These are phyloP conservation scores for Sporothrix luriei DNA, from an alignment of 2,329 filamentous ascomycete genomes.

Conservation along the genomic window DNA sequence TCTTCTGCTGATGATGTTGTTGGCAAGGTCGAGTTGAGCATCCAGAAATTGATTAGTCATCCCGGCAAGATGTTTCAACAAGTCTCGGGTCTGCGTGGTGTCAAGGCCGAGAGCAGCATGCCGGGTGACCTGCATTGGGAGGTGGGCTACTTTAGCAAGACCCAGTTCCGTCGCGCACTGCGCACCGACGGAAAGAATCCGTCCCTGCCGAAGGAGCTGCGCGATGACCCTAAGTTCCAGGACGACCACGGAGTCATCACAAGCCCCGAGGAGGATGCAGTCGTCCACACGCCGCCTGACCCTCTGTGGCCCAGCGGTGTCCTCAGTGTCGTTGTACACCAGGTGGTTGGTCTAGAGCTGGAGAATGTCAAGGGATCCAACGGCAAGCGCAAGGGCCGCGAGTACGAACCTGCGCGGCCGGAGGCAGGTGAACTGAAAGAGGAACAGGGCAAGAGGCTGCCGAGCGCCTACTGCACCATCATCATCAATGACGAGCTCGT, in stretches of 20 bases:
- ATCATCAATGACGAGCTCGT: slow-evolving; percentile 82
- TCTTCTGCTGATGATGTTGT: slow-evolving; percentile 93
- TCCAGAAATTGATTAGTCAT: slow-evolving; percentile 93
- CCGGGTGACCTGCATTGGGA: slow-evolving; percentile 95
- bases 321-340: slow-evolving; percentile 82
- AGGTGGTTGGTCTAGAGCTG: slow-evolving; percentile 94
- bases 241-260: slow-evolving; percentile 83
- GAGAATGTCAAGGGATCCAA: slow-evolving; percentile 83
- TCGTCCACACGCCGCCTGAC: slow-evolving; percentile 87
- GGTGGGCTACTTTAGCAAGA: slow-evolving; percentile 92
- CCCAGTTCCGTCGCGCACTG: slow-evolving; percentile 79
- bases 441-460: slow-evolving; percentile 76
- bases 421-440: slow-evolving; percentile 83
- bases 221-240: slow-evolving; percentile 74
- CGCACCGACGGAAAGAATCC: slow-evolving; percentile 85
- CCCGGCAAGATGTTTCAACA: slow-evolving; percentile 92
- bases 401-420: slow-evolving; percentile 84
- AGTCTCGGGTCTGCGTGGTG: slow-evolving; percentile 76
- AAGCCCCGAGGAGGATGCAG: slow-evolving; percentile 75
- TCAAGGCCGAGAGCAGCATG: slow-evolving; percentile 84
- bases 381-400: slow-evolving; percentile 77
- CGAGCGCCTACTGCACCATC: slow-evolving; percentile 93
- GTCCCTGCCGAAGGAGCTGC: slow-evolving; percentile 71
- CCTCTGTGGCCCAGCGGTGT: slow-evolving; percentile 95
- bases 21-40: slow-evolving; percentile 88